These are phyloP conservation scores for Rauvolfia tetraphylla DNA, from an alignment of 257 asterid genomes.

Conservation along the genomic window DNA sequence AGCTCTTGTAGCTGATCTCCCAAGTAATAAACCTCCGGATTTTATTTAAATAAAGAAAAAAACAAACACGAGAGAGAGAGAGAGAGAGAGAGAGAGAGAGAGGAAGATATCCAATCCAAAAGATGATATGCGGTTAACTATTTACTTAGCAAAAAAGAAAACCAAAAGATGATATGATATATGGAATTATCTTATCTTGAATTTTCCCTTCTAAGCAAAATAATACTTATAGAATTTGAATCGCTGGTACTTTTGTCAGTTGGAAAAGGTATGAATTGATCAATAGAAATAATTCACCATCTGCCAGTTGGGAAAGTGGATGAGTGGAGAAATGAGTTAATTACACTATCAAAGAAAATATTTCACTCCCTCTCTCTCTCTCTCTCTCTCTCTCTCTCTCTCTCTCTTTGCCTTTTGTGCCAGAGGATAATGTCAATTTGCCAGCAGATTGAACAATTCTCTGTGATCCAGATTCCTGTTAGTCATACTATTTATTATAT, in stretches of 20 bases:
- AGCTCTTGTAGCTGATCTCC: too few relatives aligned
- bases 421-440: background rate
- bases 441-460: background rate
- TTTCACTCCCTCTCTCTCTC: too few relatives aligned
- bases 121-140: too few relatives aligned
- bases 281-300: background rate
- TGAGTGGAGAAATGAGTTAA: background rate
- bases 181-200: background rate
- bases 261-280: background rate
- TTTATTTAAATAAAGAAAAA: too few relatives aligned
- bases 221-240: background rate
- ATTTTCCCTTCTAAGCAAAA: background rate
- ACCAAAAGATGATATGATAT: too few relatives aligned
- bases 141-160: too few relatives aligned
- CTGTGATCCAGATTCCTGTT: conserved; percentile 3
- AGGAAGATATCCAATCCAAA: too few relatives aligned
- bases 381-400: too few relatives aligned
- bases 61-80: too few relatives aligned
- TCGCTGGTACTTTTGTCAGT: background rate
- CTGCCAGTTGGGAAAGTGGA: background rate
- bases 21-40: too few relatives aligned
- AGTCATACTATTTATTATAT: conserved; percentile 1
- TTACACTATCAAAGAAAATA: background rate
- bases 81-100: too few relatives aligned
- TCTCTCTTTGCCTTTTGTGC: too few relatives aligned